phyloP scores from a whole-genome alignment of 495 filamentous ascomycete species.

The Aspergillus indologenus region DNA sequence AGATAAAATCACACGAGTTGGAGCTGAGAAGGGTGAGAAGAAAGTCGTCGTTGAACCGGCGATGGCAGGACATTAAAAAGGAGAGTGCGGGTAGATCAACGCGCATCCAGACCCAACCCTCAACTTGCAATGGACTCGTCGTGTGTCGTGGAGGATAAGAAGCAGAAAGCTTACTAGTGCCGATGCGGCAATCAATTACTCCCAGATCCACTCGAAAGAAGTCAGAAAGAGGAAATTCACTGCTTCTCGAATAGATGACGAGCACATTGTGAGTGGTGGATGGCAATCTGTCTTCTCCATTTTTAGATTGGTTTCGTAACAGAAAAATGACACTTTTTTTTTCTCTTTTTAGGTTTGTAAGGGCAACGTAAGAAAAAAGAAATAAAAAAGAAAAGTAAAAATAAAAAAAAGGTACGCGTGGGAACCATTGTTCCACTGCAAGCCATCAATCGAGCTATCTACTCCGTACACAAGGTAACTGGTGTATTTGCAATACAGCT shows the following conservation, averaged over 20 bases:
- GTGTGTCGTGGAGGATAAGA: not conserved
- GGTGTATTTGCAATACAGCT: not conserved
- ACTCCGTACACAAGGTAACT: too few species aligned
- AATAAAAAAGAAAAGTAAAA: not conserved
- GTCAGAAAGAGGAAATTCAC: not conserved
- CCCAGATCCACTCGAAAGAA: not conserved
- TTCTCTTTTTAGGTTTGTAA: not conserved
- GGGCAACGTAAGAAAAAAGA: too few species aligned
- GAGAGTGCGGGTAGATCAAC: slow-evolving; percentile 15
- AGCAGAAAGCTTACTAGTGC: not conserved
- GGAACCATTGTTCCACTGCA: not conserved
- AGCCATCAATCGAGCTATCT: too few species aligned
- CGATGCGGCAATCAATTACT: not conserved
- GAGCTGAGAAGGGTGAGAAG: slow-evolving; percentile 13
- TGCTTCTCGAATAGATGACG: not conserved
- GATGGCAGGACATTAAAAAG: slow-evolving; percentile 14
- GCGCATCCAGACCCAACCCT: not conserved
- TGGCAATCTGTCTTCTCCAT: not conserved
- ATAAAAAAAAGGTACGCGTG: not conserved
- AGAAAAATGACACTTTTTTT: not conserved
- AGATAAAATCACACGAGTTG: slow-evolving; percentile 12
- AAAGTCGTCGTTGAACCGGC: slow-evolving; percentile 6
- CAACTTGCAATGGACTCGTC: slow-evolving; percentile 11
- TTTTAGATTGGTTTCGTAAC: not conserved
- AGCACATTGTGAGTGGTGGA: not conserved